phyloP scores from a whole-genome alignment of 306 rosid genomes.

The Pachyrhizus erosus region DNA sequence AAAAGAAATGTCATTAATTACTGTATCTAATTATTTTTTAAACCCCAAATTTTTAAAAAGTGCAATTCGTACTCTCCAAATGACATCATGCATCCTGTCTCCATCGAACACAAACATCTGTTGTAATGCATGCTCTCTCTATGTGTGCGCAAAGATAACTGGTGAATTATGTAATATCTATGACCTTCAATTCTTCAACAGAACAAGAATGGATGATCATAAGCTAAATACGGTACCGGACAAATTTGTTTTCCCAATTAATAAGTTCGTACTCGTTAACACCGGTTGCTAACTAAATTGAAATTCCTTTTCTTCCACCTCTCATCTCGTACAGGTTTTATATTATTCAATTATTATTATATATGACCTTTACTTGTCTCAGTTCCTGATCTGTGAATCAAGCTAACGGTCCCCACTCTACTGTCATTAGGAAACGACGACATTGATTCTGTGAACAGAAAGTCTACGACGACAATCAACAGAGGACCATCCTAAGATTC shows the following conservation, averaged over 20 bases:
- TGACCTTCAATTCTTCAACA: too few relatives aligned
- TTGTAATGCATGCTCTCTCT: slow-evolving; percentile 2
- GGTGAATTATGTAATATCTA: too few relatives aligned
- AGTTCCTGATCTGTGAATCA: not conserved
- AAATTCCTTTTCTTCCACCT: not conserved
- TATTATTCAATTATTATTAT: not conserved
- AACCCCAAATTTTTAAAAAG: slow-evolving; percentile 27
- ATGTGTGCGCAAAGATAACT: too few relatives aligned
- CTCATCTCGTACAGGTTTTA: not conserved
- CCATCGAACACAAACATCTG: slow-evolving; percentile 22
- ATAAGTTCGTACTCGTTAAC: not conserved
- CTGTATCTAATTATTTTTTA: slow-evolving; percentile 32
- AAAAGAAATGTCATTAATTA: slow-evolving; percentile 21
- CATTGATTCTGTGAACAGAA: not conserved
- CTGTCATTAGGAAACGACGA: not conserved
- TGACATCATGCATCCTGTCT: slow-evolving; percentile 41
- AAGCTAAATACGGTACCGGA: not conserved
- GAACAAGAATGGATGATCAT: slow-evolving; percentile 10
- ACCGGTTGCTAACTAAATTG: not conserved
- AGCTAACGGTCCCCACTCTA: slow-evolving; percentile 12
- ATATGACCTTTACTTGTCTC: not conserved
- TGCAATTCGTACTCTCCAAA: slow-evolving; percentile 24
- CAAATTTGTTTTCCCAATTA: not conserved
- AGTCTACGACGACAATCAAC: not conserved
- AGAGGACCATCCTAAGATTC: slow-evolving; percentile 14